A percentile compares a stretch with the other conserved stretches of the same genome.
These are phyloP conservation scores for Ilex paraguariensis DNA, from an alignment of 305 asterid genomes.

Conservation along the genomic window DNA sequence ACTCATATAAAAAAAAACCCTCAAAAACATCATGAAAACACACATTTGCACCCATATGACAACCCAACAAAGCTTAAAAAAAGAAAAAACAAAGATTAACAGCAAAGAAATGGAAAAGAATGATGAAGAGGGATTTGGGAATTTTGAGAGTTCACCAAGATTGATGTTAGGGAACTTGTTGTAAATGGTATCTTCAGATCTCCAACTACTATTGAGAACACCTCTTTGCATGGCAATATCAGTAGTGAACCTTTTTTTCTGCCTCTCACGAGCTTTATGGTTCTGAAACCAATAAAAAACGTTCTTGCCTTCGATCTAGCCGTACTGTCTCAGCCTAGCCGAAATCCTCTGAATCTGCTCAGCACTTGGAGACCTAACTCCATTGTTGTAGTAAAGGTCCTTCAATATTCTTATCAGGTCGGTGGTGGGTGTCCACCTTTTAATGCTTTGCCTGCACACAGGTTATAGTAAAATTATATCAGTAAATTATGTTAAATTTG, in stretches of 20 bases:
- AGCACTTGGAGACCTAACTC: slow-evolving; percentile 84
- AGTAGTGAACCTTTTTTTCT: slow-evolving; percentile 75
- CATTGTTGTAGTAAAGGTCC: slow-evolving; percentile 95
- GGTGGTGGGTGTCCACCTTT: slow-evolving; percentile 87
- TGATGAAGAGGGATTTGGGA: not conserved
- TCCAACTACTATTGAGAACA: slow-evolving; percentile 23
- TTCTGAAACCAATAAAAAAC: slow-evolving; percentile 98
- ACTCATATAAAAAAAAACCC: not conserved
- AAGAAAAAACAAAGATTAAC: not conserved
- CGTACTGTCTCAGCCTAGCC: slow-evolving; percentile 82
- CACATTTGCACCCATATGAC: too few relatives aligned
- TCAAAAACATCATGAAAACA: too few relatives aligned
- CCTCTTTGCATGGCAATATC: slow-evolving; percentile 32
- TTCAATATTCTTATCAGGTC: slow-evolving; percentile 90
- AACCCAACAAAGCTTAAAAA: too few relatives aligned
- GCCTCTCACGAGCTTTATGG: slow-evolving; percentile 95
- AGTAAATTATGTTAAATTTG: too few relatives aligned
- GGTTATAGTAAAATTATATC: too few relatives aligned
- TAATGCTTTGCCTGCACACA: slow-evolving; percentile 87
- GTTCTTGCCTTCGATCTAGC: slow-evolving; percentile 94
- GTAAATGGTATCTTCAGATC: slow-evolving; percentile 19
- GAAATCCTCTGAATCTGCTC: slow-evolving; percentile 95
- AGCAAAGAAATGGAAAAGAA: not conserved
- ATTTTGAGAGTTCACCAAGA: not conserved
- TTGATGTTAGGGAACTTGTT: slow-evolving; percentile 23